Conservation (phyloP, 352 stramenopile species). For the Globisporangium cystogenes region DNA sequence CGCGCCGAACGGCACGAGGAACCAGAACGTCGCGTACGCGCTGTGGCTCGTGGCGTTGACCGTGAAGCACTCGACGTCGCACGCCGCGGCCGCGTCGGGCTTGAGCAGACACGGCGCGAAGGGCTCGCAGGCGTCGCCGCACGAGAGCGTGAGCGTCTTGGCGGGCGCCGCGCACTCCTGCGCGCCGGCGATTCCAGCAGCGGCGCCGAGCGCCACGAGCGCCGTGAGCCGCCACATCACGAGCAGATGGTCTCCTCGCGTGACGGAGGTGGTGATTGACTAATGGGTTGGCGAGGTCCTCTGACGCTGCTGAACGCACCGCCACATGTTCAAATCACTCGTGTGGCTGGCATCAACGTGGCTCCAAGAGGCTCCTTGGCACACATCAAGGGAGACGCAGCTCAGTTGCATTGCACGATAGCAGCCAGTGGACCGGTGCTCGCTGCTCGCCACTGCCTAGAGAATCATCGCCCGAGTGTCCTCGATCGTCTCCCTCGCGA, state of each 20-base stretch:
- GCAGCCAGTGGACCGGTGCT: too few species aligned
- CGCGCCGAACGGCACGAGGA: slow-evolving; percentile 46
- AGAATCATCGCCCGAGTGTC: slow-evolving; percentile 85
- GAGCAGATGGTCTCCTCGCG: background rate
- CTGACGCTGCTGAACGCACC: too few species aligned
- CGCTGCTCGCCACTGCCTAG: slow-evolving; percentile 36
- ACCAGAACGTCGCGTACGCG: slow-evolving; percentile 37
- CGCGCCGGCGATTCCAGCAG: background rate
- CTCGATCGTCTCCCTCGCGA: slow-evolving; percentile 74
- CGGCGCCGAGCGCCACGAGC: background rate
- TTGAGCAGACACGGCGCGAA: slow-evolving; percentile 11
- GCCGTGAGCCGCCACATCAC: background rate
- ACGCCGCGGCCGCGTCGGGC: slow-evolving; percentile 14
- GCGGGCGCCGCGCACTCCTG: background rate
- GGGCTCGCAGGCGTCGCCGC: slow-evolving; percentile 1
- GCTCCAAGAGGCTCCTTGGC: too few species aligned
- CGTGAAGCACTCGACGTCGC: slow-evolving; percentile 44
- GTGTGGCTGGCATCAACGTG: too few species aligned
- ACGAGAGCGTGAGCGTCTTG: slow-evolving; percentile 13
- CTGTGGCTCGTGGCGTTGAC: slow-evolving; percentile 8
- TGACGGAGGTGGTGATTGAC: too few species aligned
- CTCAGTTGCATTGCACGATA: too few species aligned
- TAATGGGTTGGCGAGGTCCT: too few species aligned
- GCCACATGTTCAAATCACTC: too few species aligned
- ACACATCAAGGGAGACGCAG: too few species aligned